Evolutionary conservation across 2,329 filamentous ascomycete species (phyloP).

Genomic region (Diplodia scrobiculata): DNA sequence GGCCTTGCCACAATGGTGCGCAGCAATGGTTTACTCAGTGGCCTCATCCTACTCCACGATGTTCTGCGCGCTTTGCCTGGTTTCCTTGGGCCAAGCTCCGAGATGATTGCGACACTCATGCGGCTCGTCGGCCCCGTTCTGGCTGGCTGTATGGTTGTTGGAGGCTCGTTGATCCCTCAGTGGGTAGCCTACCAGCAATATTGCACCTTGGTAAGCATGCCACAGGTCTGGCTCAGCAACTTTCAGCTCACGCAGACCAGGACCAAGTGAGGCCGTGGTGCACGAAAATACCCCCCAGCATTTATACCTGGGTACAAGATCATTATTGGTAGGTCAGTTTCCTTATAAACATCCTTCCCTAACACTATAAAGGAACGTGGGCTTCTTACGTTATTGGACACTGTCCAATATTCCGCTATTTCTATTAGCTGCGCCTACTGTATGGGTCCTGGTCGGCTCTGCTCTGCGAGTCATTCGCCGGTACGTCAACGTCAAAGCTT

Average conservation of each 20-base stretch:
- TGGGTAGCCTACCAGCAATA: slow-evolving; percentile 71
- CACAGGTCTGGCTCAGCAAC: not conserved
- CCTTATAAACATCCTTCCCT: not conserved
- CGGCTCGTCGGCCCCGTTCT: slow-evolving; percentile 62
- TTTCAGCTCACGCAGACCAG: slow-evolving; percentile 27
- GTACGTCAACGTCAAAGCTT: slow-evolving; percentile 4
- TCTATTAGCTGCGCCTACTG: slow-evolving; percentile 75
- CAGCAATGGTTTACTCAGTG: slow-evolving; percentile 84
- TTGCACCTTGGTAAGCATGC: slow-evolving; percentile 36
- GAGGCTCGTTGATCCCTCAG: slow-evolving; percentile 73
- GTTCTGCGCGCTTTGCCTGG: slow-evolving; percentile 30
- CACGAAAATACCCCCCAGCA: slow-evolving; percentile 69
- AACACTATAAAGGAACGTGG: slow-evolving; percentile 68
- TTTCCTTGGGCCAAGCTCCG: not conserved
- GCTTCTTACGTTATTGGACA: slow-evolving; percentile 89
- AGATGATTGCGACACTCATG: slow-evolving; percentile 44
- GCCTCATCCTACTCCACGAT: slow-evolving; percentile 67
- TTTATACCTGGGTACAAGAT: slow-evolving; percentile 86
- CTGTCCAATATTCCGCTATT: slow-evolving; percentile 84
- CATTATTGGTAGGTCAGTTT: slow-evolving; percentile 75
- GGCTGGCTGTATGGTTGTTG: slow-evolving; percentile 67
- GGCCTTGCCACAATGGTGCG: slow-evolving; percentile 73
- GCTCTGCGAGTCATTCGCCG: slow-evolving; percentile 12
- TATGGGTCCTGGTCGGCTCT: slow-evolving; percentile 61
- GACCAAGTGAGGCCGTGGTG: slow-evolving; percentile 69